These are phyloP conservation scores for Ogataea methylovora DNA, from an alignment of 805 yeast genomes.

Conservation along the genomic window DNA sequence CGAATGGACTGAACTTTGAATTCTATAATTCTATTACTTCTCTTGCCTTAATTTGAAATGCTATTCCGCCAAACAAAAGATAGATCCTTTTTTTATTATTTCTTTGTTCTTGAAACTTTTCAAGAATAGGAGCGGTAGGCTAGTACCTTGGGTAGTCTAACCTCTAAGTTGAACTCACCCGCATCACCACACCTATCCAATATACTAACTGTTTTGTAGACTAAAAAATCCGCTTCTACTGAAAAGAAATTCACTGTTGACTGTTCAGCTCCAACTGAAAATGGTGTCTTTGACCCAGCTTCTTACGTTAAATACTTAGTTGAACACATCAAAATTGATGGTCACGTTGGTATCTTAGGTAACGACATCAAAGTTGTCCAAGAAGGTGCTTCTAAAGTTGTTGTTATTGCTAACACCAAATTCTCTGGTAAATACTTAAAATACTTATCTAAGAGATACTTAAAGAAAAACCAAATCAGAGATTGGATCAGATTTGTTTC, in stretches of 20 bases:
- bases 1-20: background rate
- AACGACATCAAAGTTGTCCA: conserved; percentile 81
- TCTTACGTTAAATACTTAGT: conserved; percentile 96
- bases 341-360: conserved; percentile 94
- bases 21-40: background rate
- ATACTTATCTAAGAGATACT: conserved; percentile 99
- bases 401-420: conserved; percentile 83
- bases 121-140: conserved; percentile 15
- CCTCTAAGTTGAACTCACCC: background rate
- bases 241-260: conserved; percentile 91
- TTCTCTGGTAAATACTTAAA: conserved; percentile 99
- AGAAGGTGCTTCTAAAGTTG: conserved; percentile 84
- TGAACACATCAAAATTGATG: conserved; percentile 99
- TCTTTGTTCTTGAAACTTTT: conserved; percentile 1
- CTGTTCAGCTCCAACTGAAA: conserved; percentile 94
- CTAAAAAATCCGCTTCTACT: conserved; percentile 67
- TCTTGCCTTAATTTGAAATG: conserved; percentile 4
- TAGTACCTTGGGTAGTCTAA: background rate
- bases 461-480: conserved; percentile 99
- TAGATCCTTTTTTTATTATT: conserved; percentile 5
- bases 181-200: background rate
- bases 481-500: conserved; percentile 99
- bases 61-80: conserved; percentile 9
- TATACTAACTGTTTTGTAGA: conserved; percentile 31
- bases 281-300: conserved; percentile 96